A percentile compares a stretch with the other conserved stretches of the same genome.
Evolutionary conservation across 371 early-diverging fungal species (phyloP).

Genomic region (Rhizopus microsporus): DNA sequence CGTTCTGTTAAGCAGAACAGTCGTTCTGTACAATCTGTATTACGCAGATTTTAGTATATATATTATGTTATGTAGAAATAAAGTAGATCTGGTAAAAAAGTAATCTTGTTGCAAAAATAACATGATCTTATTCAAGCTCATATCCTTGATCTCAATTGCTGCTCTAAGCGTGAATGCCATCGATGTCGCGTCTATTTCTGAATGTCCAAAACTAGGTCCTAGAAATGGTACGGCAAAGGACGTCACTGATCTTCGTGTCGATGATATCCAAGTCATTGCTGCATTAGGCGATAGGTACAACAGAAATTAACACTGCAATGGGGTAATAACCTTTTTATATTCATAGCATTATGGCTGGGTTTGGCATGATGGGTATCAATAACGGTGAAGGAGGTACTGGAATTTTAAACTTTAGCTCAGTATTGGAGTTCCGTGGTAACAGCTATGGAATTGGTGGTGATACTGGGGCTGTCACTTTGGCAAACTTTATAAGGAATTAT

Average conservation of each 20-base stretch:
- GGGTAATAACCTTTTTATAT: neutral
- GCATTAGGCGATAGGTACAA: constrained; percentile 26
- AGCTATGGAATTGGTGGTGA: constrained; percentile 39
- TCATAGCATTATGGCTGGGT: constrained; percentile 29
- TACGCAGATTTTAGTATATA: no score
- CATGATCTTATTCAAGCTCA: neutral
- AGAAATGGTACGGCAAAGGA: constrained; percentile 17
- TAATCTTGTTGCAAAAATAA: neutral
- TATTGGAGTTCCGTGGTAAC: constrained; percentile 33
- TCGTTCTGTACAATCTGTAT: no score
- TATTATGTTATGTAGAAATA: no score
- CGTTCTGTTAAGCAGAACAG: no score
- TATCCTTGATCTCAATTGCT: neutral
- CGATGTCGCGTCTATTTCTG: constrained; percentile 6
- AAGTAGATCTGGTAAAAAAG: no score
- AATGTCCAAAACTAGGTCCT: constrained; percentile 20
- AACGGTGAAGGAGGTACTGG: constrained; percentile 10
- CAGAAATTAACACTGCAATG: neutral
- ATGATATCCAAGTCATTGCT: constrained; percentile 30
- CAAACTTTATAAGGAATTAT: constrained; percentile 32
- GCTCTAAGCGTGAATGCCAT: constrained; percentile 3
- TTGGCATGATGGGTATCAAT: constrained; percentile 25
- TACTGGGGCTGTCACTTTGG: constrained; percentile 25
- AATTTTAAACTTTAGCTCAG: constrained; percentile 10
- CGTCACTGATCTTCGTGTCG: constrained; percentile 29